Base-by-base conservation (phyloP, 2,329 filamentous ascomycete genomes). In the Pseudocercospora crystallina region DNA sequence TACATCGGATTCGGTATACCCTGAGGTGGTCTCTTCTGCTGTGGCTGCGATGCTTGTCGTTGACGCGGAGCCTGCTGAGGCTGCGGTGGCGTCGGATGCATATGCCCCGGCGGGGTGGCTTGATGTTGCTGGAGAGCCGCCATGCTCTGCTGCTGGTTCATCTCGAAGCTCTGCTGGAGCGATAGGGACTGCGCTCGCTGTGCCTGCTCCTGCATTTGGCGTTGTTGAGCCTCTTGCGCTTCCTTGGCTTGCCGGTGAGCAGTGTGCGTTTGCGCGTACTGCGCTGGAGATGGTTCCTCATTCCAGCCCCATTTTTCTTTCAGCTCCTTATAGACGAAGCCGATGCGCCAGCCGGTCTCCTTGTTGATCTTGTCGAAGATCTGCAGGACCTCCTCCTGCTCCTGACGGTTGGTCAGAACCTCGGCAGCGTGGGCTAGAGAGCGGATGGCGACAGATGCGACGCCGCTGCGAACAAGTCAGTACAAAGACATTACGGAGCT, bases 291-390 rank as follows among this genome's bases (percentile, higher is more conserved):
- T 29, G 64, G 64, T 41, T 69, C 70, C 35, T 78, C 75, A 57
- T 79, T 77, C 86, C 88, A 92, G 5, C 85, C 85, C 91, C 91
- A 96, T 53, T 80, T 81, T 57, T 81, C 79, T 65, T 84, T 87
- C 32, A 96, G 78, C 51, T 89, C 85, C 35, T 79, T 77, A 61
- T 86, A 81, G n/a, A 94, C 76, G 51, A 84, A 84, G 2, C 80
- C 82, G 5, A 92, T 80, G 33, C 82, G 81, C 89, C 89, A 95
- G 11, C 89, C 89, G 1, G 87, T 90, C 60, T 89, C 84, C 51
- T 80, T 80, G 44, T 83, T 80, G 57, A 95, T 90, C 60, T 81
- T 83, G 39, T 86, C 83, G 35, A 97, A 80, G 20, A 95, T 89
- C 3, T 79, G 69, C 7, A 95, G 74, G 0, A 90, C 87, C 69